Conservation (phyloP, 768 basidiomycete genomes). For the Pleurotus citrinopileatus region DNA sequence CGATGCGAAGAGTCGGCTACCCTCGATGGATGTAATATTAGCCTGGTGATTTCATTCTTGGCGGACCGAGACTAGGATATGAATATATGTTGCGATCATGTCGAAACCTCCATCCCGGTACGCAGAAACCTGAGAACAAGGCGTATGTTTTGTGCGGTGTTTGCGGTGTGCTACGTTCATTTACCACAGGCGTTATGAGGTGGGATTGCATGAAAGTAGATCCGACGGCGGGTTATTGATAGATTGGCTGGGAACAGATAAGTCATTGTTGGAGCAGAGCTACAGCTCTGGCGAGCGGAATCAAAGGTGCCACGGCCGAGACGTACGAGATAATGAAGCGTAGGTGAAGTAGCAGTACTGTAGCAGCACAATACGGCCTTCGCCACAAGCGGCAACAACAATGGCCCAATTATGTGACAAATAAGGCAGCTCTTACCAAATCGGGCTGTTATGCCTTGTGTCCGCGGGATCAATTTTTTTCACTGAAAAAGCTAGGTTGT, state of each 20-base stretch:
- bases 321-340: neutral
- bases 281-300: neutral
- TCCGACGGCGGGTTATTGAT: neutral
- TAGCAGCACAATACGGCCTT: neutral
- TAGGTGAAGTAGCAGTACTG: neutral
- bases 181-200: neutral
- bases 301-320: neutral
- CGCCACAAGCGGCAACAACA: neutral
- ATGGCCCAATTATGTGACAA: neutral
- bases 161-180: neutral
- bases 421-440: neutral
- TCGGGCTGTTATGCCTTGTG: neutral
- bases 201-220: neutral
- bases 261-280: neutral
- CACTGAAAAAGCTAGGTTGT: neutral
- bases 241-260: neutral
- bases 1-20: neutral
- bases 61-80: neutral
- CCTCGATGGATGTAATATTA: neutral
- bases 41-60: neutral
- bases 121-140: neutral
- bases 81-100: neutral
- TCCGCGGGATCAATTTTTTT: constrained; percentile 1
- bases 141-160: neutral
- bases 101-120: neutral